A percentile compares a stretch with the other conserved stretches of the same genome.
phyloP scores from a whole-genome alignment of 78 protist genomes.

The Tieghemostelium lacteum region DNA sequence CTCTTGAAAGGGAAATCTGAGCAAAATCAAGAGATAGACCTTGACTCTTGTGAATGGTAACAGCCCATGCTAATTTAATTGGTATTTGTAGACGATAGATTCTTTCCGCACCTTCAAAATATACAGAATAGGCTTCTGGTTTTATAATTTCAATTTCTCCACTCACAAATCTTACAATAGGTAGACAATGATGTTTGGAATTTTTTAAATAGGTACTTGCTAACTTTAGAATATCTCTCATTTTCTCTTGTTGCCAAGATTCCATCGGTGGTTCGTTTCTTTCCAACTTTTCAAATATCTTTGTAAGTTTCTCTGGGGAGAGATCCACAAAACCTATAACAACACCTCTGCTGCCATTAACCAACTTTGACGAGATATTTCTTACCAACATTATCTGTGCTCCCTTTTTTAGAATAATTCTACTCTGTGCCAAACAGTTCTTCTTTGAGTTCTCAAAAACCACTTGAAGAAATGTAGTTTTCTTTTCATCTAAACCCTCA shows the following conservation, averaged over 20 bases:
- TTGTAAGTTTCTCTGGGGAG: neutral
- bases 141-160: constrained; percentile 35
- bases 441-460: constrained; percentile 64
- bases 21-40: constrained; percentile 87
- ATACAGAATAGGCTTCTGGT: constrained; percentile 60
- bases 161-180: constrained; percentile 58
- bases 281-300: neutral
- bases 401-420: constrained; percentile 56
- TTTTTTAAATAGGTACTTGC: neutral
- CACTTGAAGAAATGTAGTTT: neutral
- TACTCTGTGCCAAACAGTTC: constrained; percentile 26
- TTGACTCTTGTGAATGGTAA: constrained; percentile 91
- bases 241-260: constrained; percentile 37
- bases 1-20: constrained; percentile 58
- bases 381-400: constrained; percentile 81
- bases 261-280: neutral
- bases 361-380: constrained; percentile 12
- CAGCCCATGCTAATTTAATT: constrained; percentile 86
- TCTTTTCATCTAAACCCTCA: constrained; percentile 1
- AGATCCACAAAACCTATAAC: constrained; percentile 33
- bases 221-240: neutral
- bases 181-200: constrained; percentile 29
- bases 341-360: constrained; percentile 72
- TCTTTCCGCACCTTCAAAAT: constrained; percentile 29
- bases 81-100: constrained; percentile 84